Conservation (phyloP, 352 stramenopile genomes). For the Pythium graminicola region DNA sequence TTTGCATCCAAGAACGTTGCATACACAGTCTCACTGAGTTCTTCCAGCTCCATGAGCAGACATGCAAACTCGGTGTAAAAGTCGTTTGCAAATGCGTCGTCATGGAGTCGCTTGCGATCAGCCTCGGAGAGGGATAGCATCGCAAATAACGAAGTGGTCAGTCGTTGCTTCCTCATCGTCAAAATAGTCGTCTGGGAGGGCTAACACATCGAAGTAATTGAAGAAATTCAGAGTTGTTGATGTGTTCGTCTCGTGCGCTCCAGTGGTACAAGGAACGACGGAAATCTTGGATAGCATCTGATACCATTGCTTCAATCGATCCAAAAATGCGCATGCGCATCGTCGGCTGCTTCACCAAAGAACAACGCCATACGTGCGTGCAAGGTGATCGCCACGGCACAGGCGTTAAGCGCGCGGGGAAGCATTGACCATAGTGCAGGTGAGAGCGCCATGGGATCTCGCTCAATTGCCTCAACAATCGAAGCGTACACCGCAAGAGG, state of each 20-base stretch:
- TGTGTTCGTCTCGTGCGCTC: neutral
- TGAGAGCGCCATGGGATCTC: neutral
- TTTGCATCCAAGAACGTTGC: constrained; percentile 28
- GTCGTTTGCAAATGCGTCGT: constrained; percentile 24
- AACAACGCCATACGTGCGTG: constrained; percentile 1
- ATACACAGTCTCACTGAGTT: constrained; percentile 15
- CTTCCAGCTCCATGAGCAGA: constrained; percentile 28
- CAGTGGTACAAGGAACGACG: neutral
- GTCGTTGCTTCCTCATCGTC: neutral
- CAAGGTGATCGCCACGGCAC: neutral
- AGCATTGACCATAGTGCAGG: neutral
- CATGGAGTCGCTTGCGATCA: neutral
- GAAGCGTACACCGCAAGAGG: neutral
- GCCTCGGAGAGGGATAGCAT: neutral
- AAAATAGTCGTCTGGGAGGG: constrained; percentile 8
- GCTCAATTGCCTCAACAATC: neutral
- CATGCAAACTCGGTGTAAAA: constrained; percentile 20
- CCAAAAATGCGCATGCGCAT: constrained; percentile 12
- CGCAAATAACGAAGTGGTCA: neutral
- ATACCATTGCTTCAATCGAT: neutral
- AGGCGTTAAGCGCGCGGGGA: neutral
- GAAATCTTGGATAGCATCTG: neutral
- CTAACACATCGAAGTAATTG: constrained; percentile 1
- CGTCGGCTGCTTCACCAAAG: constrained; percentile 1
- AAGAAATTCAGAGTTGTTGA: neutral